A percentile compares a stretch with the other conserved stretches of the same genome.
These are phyloP conservation scores for Mycena belliarum DNA, from an alignment of 768 basidiomycete species.

Conservation along the genomic window DNA sequence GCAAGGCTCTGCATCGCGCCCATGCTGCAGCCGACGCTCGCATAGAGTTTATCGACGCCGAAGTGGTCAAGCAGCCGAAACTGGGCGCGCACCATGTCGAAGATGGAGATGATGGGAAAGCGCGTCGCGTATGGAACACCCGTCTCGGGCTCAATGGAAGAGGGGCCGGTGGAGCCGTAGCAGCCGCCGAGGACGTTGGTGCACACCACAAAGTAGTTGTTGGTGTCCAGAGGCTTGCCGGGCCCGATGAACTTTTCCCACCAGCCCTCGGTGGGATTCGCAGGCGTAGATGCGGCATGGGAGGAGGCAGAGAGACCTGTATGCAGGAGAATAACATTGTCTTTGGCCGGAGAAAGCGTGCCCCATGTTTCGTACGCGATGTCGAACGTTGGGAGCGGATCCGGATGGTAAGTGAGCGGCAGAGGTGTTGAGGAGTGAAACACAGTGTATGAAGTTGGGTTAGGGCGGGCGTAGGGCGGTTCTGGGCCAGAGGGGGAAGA, in stretches of 20 bases:
- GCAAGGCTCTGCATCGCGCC: conserved; percentile 98
- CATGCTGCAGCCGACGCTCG: conserved; percentile 94
- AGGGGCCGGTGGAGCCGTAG: conserved; percentile 96
- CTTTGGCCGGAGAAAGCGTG: conserved; percentile 67
- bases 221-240: conserved; percentile 89
- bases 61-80: conserved; percentile 84
- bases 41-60: conserved; percentile 82
- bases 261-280: conserved; percentile 88
- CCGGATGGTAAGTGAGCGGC: conserved; percentile 55
- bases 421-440: conserved; percentile 67
- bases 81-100: conserved; percentile 97
- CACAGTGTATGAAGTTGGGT: conserved; percentile 67
- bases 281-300: conserved; percentile 81
- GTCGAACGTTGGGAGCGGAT: conserved; percentile 67
- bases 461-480: conserved; percentile 80
- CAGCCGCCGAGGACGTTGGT: conserved; percentile 97
- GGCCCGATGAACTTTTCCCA: conserved; percentile 99
- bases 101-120: conserved; percentile 90
- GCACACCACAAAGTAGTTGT: conserved; percentile 91
- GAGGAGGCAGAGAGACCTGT: conserved; percentile 96
- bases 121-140: conserved; percentile 80
- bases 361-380: conserved; percentile 99
- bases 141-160: conserved; percentile 71
- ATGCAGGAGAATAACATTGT: conserved; percentile 93
- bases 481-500: conserved; percentile 63